Evolutionary conservation across 164 flowering plant species (phyloP).

Genomic region (Piper longum): DNA sequence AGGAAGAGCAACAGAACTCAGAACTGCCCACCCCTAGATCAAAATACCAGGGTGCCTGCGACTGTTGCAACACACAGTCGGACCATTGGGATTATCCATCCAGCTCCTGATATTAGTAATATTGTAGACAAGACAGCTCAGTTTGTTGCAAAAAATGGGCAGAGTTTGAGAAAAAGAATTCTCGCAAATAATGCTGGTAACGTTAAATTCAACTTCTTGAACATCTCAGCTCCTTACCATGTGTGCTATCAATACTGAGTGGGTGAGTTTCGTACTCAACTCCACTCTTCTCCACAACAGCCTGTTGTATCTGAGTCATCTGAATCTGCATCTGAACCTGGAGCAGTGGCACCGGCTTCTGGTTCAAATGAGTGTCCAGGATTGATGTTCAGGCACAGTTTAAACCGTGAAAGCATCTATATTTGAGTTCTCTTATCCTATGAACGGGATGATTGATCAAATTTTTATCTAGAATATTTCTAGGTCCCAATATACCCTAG

Average conservation of each 20-base stretch:
- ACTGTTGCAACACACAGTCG: slow-evolving; percentile 75
- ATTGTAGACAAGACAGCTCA: slow-evolving; percentile 86
- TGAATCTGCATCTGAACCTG: slow-evolving; percentile 33
- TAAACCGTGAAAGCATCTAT: too few relatives aligned
- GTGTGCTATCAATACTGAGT: slow-evolving; percentile 84
- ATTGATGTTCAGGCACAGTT: slow-evolving; percentile 53
- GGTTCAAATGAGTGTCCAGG: slow-evolving; percentile 23
- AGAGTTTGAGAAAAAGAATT: slow-evolving; percentile 88
- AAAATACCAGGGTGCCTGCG: slow-evolving; percentile 12
- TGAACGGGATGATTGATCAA: too few relatives aligned
- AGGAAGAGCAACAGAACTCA: slow-evolving; percentile 6
- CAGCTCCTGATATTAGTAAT: slow-evolving; percentile 84
- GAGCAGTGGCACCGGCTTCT: slow-evolving; percentile 19
- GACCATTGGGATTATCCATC: slow-evolving; percentile 96
- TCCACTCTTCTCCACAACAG: slow-evolving; percentile 32
- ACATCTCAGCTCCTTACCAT: slow-evolving; percentile 79
- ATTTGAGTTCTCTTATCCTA: too few relatives aligned
- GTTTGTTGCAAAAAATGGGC: slow-evolving; percentile 89
- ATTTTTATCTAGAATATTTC: too few relatives aligned
- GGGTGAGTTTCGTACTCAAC: slow-evolving; percentile 67
- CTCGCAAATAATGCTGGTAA: slow-evolving; percentile 72
- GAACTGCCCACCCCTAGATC: slow-evolving; percentile 14
- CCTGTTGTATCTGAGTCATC: slow-evolving; percentile 16
- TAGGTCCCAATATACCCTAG: too few relatives aligned
- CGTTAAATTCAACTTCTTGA: slow-evolving; percentile 83